Evolutionary conservation across 2,329 filamentous ascomycete genomes (phyloP), one percentile per base, ranked within the genome.

Genomic region (Xylaria sp.): DNA sequence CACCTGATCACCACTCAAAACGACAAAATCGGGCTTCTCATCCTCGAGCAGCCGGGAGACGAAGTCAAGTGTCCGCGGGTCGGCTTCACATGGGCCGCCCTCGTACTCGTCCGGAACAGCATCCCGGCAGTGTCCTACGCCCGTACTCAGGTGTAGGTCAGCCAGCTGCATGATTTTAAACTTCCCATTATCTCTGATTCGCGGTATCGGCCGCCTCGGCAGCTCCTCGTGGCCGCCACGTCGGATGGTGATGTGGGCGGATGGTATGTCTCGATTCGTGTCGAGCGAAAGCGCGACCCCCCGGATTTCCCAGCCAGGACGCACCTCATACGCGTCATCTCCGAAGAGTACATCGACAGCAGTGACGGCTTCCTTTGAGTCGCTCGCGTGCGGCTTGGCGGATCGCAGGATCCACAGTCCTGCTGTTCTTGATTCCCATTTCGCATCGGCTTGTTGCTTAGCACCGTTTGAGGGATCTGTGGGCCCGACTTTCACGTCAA

Each of bases 91-190:
- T 74, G 89, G 88, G 12, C 91, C 92, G 5, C 90, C 90, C 60
- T 93, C 88, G 72, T 89, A 87, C 56, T 86, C 86, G 69, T 89
- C 87, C 0, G 94, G 94, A 72, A 95, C 86, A n/a, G 93, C 89
- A 74, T 99, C 94, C 72, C 96, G 89, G 77, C 96, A 99, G 52
- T 82, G 81, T 10, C 96, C 96, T 5, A 94, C 85, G 10, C 95
- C 96, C 2, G 96, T 99, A 76, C 93, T 95, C 64, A 99, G 82
- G 80, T 99, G 96, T 69, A 98, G 82, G 81, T 99, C 96, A n/a
- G 94, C 92, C 63, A 97, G 85, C 81, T 99, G 96, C 86, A 99
- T 89, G 72, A 99, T 97, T 83, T 98, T 98, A 84, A 98, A 98
- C 74, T 91, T 93, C 34, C 95, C 96, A 77, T 96, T 93, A 69